Percentiles rank a stretch among this genome's conserved stretches.
phyloP scores from a whole-genome alignment of 225 moss, liverwort and hornwort species.

The Ulota crispa region DNA sequence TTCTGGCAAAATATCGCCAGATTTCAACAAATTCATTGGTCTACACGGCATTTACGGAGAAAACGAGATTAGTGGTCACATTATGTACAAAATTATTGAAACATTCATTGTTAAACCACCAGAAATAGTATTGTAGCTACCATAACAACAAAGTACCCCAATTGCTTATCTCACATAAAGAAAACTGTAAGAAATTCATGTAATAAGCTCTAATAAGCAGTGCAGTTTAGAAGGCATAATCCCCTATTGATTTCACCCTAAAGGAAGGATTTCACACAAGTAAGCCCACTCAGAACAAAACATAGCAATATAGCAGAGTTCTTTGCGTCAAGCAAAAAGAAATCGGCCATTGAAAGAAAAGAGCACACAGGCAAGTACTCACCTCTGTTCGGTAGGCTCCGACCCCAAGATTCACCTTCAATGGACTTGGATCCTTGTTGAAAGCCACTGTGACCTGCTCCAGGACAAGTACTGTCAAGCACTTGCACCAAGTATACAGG shows the following conservation, averaged over 20 bases:
- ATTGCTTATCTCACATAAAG: background rate
- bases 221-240: background rate
- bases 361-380: background rate
- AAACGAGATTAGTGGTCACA: background rate
- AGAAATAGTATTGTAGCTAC: background rate
- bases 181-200: background rate
- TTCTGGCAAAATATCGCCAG: no score
- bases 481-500: background rate
- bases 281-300: background rate
- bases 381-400: conserved; percentile 97
- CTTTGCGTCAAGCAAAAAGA: background rate
- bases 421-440: conserved; percentile 84
- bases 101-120: background rate
- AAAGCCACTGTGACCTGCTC: conserved; percentile 77
- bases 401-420: conserved; percentile 88
- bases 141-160: background rate
- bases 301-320: background rate
- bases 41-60: background rate
- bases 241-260: background rate
- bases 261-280: background rate
- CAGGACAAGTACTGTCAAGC: background rate
- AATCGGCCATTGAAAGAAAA: background rate
- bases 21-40: background rate
- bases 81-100: no score
- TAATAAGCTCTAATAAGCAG: background rate